phyloP scores from a whole-genome alignment of 441 rosid genomes.

The Pelargonium citronellum region DNA sequence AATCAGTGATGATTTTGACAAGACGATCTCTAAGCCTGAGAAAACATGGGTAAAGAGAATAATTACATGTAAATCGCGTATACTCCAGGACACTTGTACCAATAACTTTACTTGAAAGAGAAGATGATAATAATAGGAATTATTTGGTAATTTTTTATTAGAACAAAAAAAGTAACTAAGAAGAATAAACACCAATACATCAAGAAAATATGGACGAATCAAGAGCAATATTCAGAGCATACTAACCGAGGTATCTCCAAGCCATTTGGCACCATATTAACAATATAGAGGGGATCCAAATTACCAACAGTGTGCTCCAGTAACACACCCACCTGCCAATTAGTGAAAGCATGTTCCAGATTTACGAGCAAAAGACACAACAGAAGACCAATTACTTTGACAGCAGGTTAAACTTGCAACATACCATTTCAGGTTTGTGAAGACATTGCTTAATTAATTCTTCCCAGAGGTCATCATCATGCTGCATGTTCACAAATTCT shows the following conservation, averaged over 20 bases:
- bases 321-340: conserved; percentile 79
- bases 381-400: background rate
- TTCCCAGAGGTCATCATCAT: conserved; percentile 98
- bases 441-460: conserved; percentile 91
- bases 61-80: background rate
- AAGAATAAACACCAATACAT: too few species aligned
- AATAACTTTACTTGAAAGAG: too few species aligned
- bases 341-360: conserved; percentile 20
- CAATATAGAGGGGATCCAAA: conserved; percentile 93
- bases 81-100: too few species aligned
- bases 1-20: conserved; percentile 89
- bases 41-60: conserved; percentile 2
- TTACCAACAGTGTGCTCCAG: conserved; percentile 98
- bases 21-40: conserved; percentile 88
- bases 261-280: conserved; percentile 96
- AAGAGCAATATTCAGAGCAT: conserved; percentile 12
- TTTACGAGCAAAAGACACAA: conserved; percentile 3
- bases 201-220: too few species aligned
- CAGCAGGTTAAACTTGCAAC: conserved; percentile 1
- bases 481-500: conserved; percentile 93
- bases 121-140: too few species aligned
- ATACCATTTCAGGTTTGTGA: conserved; percentile 95
- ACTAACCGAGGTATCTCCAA: conserved; percentile 97
- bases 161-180: too few species aligned
- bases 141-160: too few species aligned